These are phyloP conservation scores for Fonsecaea multimorphosa DNA, from an alignment of 2,329 filamentous ascomycete species.

Conservation along the genomic window DNA sequence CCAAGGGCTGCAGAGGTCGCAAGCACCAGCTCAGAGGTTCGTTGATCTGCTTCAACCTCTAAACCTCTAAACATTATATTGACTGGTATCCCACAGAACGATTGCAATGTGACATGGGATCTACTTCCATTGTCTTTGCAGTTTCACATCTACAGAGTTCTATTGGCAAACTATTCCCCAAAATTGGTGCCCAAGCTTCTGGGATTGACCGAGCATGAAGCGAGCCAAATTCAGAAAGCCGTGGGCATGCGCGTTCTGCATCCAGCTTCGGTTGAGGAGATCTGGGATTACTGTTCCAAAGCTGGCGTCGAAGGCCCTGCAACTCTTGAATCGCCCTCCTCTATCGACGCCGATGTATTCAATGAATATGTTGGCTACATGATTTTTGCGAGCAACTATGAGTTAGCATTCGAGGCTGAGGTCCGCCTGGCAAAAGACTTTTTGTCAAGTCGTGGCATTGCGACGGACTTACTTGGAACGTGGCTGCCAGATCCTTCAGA, in stretches of 20 bases:
- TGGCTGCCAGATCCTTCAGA: conserved; percentile 28
- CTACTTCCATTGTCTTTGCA: conserved; percentile 29
- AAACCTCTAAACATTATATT: not conserved
- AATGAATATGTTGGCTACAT: conserved; percentile 27
- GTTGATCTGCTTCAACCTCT: not conserved
- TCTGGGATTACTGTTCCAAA: conserved; percentile 23
- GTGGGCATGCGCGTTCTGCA: conserved; percentile 11
- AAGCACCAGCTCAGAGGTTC: not conserved
- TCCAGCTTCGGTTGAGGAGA: conserved; percentile 17
- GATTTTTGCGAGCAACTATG: conserved; percentile 30
- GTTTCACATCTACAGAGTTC: conserved; percentile 27
- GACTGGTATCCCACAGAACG: conserved; percentile 10
- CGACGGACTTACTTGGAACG: conserved; percentile 18
- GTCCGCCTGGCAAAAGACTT: conserved; percentile 21
- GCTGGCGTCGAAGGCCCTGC: conserved; percentile 7
- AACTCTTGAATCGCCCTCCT: conserved; percentile 3
- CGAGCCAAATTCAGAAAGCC: conserved; percentile 14
- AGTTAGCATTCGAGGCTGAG: conserved; percentile 25
- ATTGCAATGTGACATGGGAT: conserved; percentile 16
- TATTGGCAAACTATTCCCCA: not conserved
- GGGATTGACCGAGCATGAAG: conserved; percentile 27
- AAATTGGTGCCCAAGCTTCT: conserved; percentile 1
- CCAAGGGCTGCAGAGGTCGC: not conserved
- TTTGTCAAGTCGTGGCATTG: conserved; percentile 12
- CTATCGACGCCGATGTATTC: conserved; percentile 28